Evolutionary conservation across 768 basidiomycete species (phyloP).

Genomic region (Symmetrospora coprosmae): DNA sequence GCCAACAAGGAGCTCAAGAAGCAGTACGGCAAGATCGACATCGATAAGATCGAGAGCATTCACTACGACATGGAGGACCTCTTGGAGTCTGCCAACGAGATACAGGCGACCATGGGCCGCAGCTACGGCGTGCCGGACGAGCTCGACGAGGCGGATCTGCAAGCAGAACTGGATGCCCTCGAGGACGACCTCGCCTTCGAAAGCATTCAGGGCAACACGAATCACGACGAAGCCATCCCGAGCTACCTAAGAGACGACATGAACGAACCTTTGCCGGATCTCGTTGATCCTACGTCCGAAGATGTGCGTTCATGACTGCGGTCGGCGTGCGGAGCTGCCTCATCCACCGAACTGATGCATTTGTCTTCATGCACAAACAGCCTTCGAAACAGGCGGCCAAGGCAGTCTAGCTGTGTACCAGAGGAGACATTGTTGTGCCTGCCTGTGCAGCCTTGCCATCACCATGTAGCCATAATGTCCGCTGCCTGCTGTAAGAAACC

Average conservation of each 20-base stretch:
- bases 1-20: slow-evolving; percentile 94
- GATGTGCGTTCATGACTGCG: slow-evolving; percentile 7
- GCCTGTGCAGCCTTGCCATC: too few relatives aligned
- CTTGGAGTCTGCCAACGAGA: slow-evolving; percentile 91
- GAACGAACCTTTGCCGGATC: slow-evolving; percentile 6
- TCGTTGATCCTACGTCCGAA: neutral
- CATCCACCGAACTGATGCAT: neutral
- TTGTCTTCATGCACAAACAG: neutral
- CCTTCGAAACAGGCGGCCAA: slow-evolving; percentile 18
- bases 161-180: slow-evolving; percentile 91
- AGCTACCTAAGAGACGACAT: slow-evolving; percentile 10
- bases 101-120: slow-evolving; percentile 81
- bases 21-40: slow-evolving; percentile 92
- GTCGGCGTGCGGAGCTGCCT: too few relatives aligned
- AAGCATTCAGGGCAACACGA: slow-evolving; percentile 40
- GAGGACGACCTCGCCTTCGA: slow-evolving; percentile 54
- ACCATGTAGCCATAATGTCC: too few relatives aligned
- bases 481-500: too few relatives aligned
- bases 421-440: too few relatives aligned
- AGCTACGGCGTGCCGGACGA: slow-evolving; percentile 96
- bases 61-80: slow-evolving; percentile 98
- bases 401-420: slow-evolving; percentile 4
- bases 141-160: slow-evolving; percentile 88
- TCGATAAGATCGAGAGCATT: slow-evolving; percentile 95
- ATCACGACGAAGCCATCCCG: slow-evolving; percentile 23